Conservation (phyloP, 2,329 filamentous ascomycete genomes). For the Nigrograna mackinnonii region DNA sequence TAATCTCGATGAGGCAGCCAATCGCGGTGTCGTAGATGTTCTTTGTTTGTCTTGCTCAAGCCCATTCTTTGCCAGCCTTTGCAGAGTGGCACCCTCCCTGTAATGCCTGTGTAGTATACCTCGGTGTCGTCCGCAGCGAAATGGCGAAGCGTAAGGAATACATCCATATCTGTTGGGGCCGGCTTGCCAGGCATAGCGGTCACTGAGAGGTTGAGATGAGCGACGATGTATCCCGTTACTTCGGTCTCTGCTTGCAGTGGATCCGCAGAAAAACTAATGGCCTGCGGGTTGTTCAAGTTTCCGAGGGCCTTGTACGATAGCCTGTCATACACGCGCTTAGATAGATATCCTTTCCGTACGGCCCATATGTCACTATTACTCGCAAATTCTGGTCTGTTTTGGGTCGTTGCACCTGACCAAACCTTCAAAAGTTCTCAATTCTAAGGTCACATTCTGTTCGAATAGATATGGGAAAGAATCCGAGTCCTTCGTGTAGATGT, state of each 20-base stretch:
- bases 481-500: neutral
- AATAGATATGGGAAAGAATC: neutral
- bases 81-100: slow-evolving; percentile 59
- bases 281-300: slow-evolving; percentile 49
- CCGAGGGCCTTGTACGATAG: slow-evolving; percentile 55
- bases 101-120: slow-evolving; percentile 62
- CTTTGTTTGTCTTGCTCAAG: slow-evolving; percentile 51
- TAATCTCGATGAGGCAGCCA: slow-evolving; percentile 2
- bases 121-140: slow-evolving; percentile 54
- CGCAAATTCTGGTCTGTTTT: slow-evolving; percentile 39
- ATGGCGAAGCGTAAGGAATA: slow-evolving; percentile 62
- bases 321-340: slow-evolving; percentile 49
- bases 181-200: slow-evolving; percentile 33
- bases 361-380: slow-evolving; percentile 68
- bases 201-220: slow-evolving; percentile 62
- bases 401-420: slow-evolving; percentile 2
- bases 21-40: neutral
- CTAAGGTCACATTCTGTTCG: slow-evolving; percentile 2
- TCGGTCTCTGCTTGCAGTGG: slow-evolving; percentile 63
- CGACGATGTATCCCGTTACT: slow-evolving; percentile 67
- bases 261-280: slow-evolving; percentile 55
- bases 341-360: slow-evolving; percentile 72
- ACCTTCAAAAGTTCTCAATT: neutral
- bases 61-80: slow-evolving; percentile 63
- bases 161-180: slow-evolving; percentile 57